These are phyloP conservation scores for Effrenium voratum DNA, from an alignment of 73 alveolate genomes.

Conservation along the genomic window DNA sequence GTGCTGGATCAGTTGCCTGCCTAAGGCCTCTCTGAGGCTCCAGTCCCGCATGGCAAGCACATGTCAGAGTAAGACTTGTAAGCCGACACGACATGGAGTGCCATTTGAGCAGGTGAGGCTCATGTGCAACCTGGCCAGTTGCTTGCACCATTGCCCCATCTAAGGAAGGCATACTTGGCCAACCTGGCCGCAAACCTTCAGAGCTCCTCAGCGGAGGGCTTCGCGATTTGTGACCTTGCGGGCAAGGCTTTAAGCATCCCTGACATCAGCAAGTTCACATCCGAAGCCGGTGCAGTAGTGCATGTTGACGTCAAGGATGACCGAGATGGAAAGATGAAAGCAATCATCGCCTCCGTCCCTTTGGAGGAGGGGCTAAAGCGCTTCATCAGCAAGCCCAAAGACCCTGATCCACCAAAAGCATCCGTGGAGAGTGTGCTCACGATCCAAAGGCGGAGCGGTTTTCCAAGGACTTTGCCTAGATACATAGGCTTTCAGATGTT, in stretches of 20 bases:
- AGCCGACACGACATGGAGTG: too few species aligned
- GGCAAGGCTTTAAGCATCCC: conserved; percentile 29
- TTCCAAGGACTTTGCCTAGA: conserved; percentile 50
- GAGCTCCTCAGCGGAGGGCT: conserved; percentile 43
- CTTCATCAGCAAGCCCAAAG: conserved; percentile 30
- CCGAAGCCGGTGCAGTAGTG: background rate
- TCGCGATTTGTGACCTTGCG: conserved; percentile 12
- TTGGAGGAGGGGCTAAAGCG: conserved; percentile 51
- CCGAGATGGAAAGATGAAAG: conserved; percentile 38
- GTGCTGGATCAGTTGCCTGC: conserved; percentile 36
- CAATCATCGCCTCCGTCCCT: conserved; percentile 30
- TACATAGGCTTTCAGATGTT: conserved; percentile 77
- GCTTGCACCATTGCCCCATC: too few species aligned
- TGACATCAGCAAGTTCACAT: background rate
- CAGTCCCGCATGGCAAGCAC: too few species aligned
- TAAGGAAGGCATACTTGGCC: conserved; percentile 60
- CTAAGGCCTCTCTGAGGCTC: too few species aligned
- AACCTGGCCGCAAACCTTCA: conserved; percentile 83
- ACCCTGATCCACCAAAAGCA: conserved; percentile 68
- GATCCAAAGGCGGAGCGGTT: conserved; percentile 74
- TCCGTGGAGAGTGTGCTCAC: conserved; percentile 78
- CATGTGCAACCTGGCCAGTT: too few species aligned
- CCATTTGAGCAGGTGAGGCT: too few species aligned
- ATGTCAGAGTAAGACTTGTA: too few species aligned
- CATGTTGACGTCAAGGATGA: conserved; percentile 60